These are phyloP conservation scores for Paecilomyces sp. DNA, from an alignment of 2,329 filamentous ascomycete genomes.

Conservation along the genomic window DNA sequence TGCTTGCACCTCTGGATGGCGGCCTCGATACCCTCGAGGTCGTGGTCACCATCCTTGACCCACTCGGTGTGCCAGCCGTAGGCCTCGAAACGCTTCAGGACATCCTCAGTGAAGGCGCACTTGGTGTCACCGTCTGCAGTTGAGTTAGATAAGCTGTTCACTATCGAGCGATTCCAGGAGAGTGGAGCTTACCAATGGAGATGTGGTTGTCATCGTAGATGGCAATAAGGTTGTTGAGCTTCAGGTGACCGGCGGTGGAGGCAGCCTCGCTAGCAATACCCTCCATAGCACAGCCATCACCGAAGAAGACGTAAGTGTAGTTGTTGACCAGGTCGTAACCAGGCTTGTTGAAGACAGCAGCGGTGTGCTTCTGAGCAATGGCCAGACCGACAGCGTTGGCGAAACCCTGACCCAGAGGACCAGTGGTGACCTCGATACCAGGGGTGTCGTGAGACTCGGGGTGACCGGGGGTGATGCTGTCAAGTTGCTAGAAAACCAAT, in stretches of 20 bases:
- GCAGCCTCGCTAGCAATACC: conserved; percentile 90
- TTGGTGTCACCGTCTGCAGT: conserved; percentile 81
- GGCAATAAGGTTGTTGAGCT: conserved; percentile 94
- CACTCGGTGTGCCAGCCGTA: conserved; percentile 91
- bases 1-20: conserved; percentile 79
- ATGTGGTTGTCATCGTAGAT: conserved; percentile 99
- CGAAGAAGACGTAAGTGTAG: conserved; percentile 95
- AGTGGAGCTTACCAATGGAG: conserved; percentile 56
- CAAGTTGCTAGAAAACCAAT: conserved; percentile 46
- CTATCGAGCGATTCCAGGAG: background rate
- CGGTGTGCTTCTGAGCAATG: conserved; percentile 89
- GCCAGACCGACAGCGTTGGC: conserved; percentile 96
- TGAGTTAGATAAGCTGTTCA: conserved; percentile 6
- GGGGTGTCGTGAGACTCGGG: conserved; percentile 95
- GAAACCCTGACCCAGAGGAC: conserved; percentile 95
- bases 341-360: conserved; percentile 91
- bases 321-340: conserved; percentile 88
- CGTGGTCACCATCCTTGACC: conserved; percentile 81
- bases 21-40: conserved; percentile 79
- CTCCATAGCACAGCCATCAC: conserved; percentile 98
- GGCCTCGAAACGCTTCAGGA: conserved; percentile 85
- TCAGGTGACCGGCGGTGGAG: conserved; percentile 88
- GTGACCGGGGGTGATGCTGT: conserved; percentile 87
- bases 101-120: conserved; percentile 94
- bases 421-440: conserved; percentile 95